Conservation (phyloP, 108 stramenopile species). For the Chaetoceros muelleri region DNA sequence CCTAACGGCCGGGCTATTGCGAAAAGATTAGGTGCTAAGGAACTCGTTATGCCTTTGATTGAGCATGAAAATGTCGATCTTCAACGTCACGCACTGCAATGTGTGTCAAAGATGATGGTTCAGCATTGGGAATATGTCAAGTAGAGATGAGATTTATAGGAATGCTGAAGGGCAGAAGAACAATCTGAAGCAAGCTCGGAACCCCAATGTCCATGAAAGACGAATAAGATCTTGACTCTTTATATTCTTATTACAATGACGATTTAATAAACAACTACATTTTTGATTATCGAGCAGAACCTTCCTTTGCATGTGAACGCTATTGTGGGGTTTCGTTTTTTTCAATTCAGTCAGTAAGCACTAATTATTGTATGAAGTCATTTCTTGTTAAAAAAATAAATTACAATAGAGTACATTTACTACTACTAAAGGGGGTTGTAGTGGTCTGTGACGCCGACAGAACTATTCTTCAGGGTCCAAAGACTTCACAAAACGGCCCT, state of each 20-base stretch:
- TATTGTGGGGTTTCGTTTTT: neutral
- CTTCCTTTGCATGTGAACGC: neutral
- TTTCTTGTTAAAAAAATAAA: neutral
- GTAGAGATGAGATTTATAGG: too few relatives aligned
- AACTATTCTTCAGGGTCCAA: slow-evolving; percentile 10
- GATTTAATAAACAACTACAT: too few relatives aligned
- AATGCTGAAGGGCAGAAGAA: too few relatives aligned
- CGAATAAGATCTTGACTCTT: too few relatives aligned
- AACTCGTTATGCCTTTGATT: slow-evolving; percentile 74
- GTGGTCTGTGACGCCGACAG: neutral
- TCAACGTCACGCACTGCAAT: slow-evolving; percentile 81
- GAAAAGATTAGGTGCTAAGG: slow-evolving; percentile 75
- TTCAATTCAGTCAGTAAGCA: too few relatives aligned
- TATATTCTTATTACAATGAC: too few relatives aligned
- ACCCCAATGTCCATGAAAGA: too few relatives aligned
- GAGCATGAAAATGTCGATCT: slow-evolving; percentile 74
- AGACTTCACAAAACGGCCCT: slow-evolving; percentile 93
- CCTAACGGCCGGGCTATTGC: slow-evolving; percentile 80
- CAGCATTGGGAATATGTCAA: slow-evolving; percentile 53
- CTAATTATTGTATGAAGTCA: too few relatives aligned
- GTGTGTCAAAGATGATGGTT: slow-evolving; percentile 89
- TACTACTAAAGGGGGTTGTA: neutral
- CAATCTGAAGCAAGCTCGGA: too few relatives aligned
- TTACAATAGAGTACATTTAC: neutral
- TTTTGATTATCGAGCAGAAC: neutral